Conservation (phyloP, 371 early-diverging fungal species). For the Mucor lusitanicus region DNA sequence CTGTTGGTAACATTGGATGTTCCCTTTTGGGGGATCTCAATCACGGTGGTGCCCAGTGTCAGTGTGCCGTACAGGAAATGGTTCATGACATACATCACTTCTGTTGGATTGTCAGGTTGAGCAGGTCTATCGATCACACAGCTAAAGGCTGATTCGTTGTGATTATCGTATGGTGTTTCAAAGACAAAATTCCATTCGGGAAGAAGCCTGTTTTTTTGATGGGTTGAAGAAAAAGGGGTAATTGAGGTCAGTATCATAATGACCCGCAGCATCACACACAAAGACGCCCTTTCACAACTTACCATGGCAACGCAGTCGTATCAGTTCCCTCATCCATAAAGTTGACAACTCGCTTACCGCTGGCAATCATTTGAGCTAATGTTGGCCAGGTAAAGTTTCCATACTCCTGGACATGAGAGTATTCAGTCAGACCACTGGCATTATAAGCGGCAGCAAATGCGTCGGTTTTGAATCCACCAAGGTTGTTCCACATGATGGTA, state of each 20-base stretch:
- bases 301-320: conserved; percentile 61
- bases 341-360: conserved; percentile 69
- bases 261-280: neutral
- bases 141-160: conserved; percentile 37
- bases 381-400: conserved; percentile 68
- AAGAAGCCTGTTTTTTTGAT: conserved; percentile 44
- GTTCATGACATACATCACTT: conserved; percentile 63
- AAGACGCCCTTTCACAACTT: conserved; percentile 11
- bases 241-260: neutral
- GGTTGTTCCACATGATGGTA: conserved; percentile 75
- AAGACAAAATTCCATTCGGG: conserved; percentile 57
- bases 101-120: conserved; percentile 27
- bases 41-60: conserved; percentile 24
- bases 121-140: conserved; percentile 60
- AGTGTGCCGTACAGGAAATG: conserved; percentile 57
- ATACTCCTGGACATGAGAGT: conserved; percentile 47
- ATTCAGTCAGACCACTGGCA: conserved; percentile 59
- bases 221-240: neutral
- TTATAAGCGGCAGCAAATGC: conserved; percentile 58
- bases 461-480: conserved; percentile 44
- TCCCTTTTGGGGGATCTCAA: conserved; percentile 57
- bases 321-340: conserved; percentile 63
- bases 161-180: conserved; percentile 59
- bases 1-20: conserved; percentile 54
- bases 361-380: conserved; percentile 59